Conservation (phyloP, 2,329 filamentous ascomycete species). For the Claviceps cyperi region DNA sequence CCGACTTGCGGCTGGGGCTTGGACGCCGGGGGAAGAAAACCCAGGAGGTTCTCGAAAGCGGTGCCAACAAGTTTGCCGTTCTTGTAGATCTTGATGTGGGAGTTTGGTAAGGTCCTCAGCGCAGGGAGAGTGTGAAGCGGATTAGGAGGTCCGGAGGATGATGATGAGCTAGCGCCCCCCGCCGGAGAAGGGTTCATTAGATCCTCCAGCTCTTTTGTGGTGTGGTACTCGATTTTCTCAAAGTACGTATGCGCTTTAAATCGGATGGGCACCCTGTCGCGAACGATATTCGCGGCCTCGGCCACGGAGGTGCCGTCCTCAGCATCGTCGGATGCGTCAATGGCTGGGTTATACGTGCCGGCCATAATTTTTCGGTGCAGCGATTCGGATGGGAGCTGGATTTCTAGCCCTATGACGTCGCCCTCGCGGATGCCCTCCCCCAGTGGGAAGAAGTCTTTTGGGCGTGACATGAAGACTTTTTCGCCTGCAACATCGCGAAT, state of each 20-base stretch:
- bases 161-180: constrained; percentile 23
- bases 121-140: constrained; percentile 59
- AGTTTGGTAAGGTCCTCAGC: constrained; percentile 76
- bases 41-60: constrained; percentile 73
- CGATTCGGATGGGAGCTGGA: constrained; percentile 71
- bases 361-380: constrained; percentile 80
- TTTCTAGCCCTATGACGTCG: constrained; percentile 88
- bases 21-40: constrained; percentile 84
- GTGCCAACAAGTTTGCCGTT: constrained; percentile 80
- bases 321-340: constrained; percentile 49
- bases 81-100: constrained; percentile 79
- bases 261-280: constrained; percentile 86
- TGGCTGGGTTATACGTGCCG: constrained; percentile 74
- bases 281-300: constrained; percentile 68
- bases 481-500: constrained; percentile 82
- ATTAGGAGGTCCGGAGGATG: constrained; percentile 45
- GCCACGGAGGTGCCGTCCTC: constrained; percentile 24
- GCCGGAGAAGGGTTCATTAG: constrained; percentile 54
- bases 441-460: constrained; percentile 74
- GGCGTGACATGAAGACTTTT: constrained; percentile 83
- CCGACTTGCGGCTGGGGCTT: constrained; percentile 56
- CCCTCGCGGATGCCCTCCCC: constrained; percentile 73
- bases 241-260: constrained; percentile 92
- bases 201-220: constrained; percentile 78
- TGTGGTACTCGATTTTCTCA: constrained; percentile 79